phyloP scores from a whole-genome alignment of 495 filamentous ascomycete species.

The Amphirosellinia nigrospora region DNA sequence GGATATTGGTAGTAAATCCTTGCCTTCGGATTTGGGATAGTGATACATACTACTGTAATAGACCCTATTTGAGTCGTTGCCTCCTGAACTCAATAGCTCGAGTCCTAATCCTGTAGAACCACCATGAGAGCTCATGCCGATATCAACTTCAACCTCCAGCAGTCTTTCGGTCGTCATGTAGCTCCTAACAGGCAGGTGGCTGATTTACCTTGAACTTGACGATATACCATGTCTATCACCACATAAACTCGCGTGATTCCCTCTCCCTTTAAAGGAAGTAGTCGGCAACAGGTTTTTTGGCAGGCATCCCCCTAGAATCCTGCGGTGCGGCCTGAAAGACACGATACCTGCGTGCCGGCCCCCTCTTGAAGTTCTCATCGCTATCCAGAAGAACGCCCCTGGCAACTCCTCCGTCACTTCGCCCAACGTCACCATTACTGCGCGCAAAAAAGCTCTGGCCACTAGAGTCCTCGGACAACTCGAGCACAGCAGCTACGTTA shows the following conservation, averaged over 20 bases:
- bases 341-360: conserved; percentile 88
- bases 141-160: not conserved
- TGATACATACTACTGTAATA: not conserved
- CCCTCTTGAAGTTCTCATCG: conserved; percentile 51
- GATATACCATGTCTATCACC: not conserved
- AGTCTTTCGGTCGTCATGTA: not conserved
- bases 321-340: conserved; percentile 98
- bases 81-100: conserved; percentile 13
- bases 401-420: conserved; percentile 50
- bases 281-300: conserved; percentile 97
- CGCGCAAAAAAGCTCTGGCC: conserved; percentile 76
- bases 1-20: not conserved
- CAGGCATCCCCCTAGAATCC: conserved; percentile 96
- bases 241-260: not conserved
- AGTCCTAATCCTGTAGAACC: not conserved
- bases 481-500: conserved; percentile 93
- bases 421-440: conserved; percentile 78
- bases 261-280: conserved; percentile 76
- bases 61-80: not conserved
- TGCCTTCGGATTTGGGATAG: not conserved
- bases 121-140: not conserved
- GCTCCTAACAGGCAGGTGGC: not conserved
- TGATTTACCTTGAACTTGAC: not conserved
- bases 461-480: conserved; percentile 84
- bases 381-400: conserved; percentile 53